Conservation (phyloP, 2,329 filamentous ascomycete species). For the Pseudogymnoascus pannorum region DNA sequence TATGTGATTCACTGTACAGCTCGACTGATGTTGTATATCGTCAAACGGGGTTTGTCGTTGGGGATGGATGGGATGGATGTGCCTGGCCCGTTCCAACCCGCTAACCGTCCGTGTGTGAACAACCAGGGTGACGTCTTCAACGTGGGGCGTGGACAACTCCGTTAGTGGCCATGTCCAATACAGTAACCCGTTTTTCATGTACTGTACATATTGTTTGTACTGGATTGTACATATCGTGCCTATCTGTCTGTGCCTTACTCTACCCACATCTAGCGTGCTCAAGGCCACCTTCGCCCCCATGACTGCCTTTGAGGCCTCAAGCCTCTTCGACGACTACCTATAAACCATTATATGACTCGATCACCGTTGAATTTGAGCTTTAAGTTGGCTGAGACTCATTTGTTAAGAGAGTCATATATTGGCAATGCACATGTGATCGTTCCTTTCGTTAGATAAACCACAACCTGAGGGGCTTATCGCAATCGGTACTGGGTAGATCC, state of each 20-base stretch:
- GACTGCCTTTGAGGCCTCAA: not conserved
- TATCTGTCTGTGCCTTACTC: not conserved
- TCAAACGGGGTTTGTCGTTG: not conserved
- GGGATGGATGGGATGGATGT: not conserved
- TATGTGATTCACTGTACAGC: not conserved
- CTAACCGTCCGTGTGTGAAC: not conserved
- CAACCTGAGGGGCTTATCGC: conserved; percentile 8
- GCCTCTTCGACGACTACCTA: not conserved
- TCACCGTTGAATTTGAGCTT: not conserved
- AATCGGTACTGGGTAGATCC: not conserved
- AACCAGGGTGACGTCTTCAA: not conserved
- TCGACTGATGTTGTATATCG: not conserved
- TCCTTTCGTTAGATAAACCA: not conserved
- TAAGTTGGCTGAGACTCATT: not conserved
- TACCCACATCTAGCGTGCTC: not conserved
- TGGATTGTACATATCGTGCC: not conserved
- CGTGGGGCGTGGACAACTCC: conserved; percentile 1
- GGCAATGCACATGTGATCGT: conserved; percentile 1
- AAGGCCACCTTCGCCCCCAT: not conserved
- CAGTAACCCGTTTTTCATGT: not conserved
- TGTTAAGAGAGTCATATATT: not conserved
- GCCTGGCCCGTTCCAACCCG: not conserved
- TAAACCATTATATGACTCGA: not conserved
- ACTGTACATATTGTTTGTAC: not conserved
- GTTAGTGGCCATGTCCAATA: conserved; percentile 5